Evolutionary conservation across 2,329 filamentous ascomycete genomes (phyloP), one percentile per base, ranked within the genome.

Genomic region (Ophiostoma sp.): DNA sequence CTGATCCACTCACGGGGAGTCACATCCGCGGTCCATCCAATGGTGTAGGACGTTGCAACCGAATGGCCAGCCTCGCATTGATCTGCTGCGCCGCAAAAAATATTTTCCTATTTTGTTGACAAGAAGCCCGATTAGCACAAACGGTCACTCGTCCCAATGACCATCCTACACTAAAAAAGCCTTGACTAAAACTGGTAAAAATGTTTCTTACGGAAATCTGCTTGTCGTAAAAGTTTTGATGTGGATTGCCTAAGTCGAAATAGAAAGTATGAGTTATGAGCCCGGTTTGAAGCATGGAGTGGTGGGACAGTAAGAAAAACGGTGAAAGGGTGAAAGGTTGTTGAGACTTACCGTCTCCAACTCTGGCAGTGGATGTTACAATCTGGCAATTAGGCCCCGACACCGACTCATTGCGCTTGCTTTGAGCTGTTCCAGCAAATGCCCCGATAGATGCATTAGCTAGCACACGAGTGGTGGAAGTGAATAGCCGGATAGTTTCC

Each of bases 161-260:
- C n/a, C n/a, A n/a, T n/a, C n/a, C n/a, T n/a, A n/a, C n/a, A n/a
- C n/a, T n/a, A n/a, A n/a, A n/a, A n/a, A n/a, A n/a, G n/a, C 45
- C 45, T 48, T 17, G 45, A 17, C 17, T 11, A 48, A 48, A 48
- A n/a, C n/a, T n/a, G 7, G 61, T 45, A 12, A 12, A 15, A 5
- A 22, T 50, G 64, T 42, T 22, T 31, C 64, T 50, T 69, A 69
- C 66, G 12, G 45, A 69, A 19, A 69, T 25, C 66, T 69, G 66
- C 42, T n/a, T 69, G 45, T 69, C 25, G 31, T 55, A 69, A 39
- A 52, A 69, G 66, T 69, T 55, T 39, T 69, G 66, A 19, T 69
- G 66, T 11, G 66, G 66, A n/a, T 69, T 69, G 19, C 66, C 66
- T 69, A 19, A 2, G 45, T 52, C 15, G n/a, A n/a, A n/a, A n/a